Evolutionary conservation across 2,329 filamentous ascomycete species (phyloP).

Genomic region (Phyllosticta citriasiana): DNA sequence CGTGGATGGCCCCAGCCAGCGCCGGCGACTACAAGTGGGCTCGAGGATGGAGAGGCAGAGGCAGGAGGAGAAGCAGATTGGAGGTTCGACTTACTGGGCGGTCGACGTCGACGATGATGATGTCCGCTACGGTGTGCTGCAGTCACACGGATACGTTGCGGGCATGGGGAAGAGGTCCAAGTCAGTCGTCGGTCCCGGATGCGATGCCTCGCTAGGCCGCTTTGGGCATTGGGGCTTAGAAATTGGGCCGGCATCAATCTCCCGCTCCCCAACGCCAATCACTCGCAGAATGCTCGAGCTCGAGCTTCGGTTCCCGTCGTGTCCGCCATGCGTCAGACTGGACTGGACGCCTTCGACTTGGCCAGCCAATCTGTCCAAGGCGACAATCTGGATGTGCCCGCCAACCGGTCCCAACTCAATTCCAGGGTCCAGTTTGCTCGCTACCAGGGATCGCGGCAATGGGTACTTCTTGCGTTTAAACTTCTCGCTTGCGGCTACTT

Average conservation of each 20-base stretch:
- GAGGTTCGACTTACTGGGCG: not conserved
- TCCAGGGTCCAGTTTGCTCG: not conserved
- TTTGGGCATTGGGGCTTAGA: conserved; percentile 8
- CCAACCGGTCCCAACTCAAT: not conserved
- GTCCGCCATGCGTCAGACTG: not conserved
- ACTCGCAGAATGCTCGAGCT: not conserved
- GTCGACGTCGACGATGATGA: conserved; percentile 4
- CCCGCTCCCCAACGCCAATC: not conserved
- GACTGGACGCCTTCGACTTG: not conserved
- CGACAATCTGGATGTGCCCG: not conserved
- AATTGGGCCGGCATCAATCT: conserved; percentile 9
- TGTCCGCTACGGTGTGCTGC: not conserved
- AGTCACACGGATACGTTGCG: conserved; percentile 7
- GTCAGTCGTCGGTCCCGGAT: conserved; percentile 7
- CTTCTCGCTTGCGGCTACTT: not conserved
- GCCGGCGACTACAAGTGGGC: not conserved
- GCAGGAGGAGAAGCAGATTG: not conserved
- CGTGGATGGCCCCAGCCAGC: too few relatives aligned
- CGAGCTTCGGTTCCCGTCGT: not conserved
- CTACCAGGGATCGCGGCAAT: not conserved
- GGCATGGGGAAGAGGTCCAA: conserved; percentile 10
- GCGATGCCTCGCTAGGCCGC: conserved; percentile 1
- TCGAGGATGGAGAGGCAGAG: not conserved
- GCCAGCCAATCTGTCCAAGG: not conserved
- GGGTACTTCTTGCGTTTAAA: not conserved